A percentile compares a stretch with the other conserved stretches of the same genome.
Evolutionary conservation across 164 flowering plant species (phyloP).

Genomic region (Tetracentron sinense): DNA sequence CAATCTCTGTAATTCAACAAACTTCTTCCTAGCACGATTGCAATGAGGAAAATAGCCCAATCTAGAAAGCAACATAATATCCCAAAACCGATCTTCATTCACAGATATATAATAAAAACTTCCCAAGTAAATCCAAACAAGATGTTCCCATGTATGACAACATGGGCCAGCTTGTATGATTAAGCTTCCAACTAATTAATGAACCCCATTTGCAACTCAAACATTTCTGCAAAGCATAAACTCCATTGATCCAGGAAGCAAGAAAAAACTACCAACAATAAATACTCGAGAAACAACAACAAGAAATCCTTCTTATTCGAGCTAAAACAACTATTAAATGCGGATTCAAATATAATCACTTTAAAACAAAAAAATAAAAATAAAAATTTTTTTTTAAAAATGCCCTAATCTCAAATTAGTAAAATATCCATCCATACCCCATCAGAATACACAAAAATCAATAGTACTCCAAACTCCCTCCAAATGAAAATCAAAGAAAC

Average conservation of each 20-base stretch:
- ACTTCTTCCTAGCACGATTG: no score
- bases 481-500: neutral
- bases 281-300: neutral
- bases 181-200: no score
- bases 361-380: neutral
- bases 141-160: no score
- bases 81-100: no score
- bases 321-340: neutral
- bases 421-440: neutral
- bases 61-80: no score
- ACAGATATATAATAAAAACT: no score
- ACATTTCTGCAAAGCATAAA: neutral
- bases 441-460: neutral
- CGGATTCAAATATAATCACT: constrained; percentile 7
- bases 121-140: no score
- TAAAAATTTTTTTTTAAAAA: neutral
- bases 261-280: neutral
- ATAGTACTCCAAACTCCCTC: neutral
- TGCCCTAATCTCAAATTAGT: neutral
- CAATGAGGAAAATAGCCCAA: no score
- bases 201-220: no score
- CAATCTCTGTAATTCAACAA: no score
- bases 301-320: no score
- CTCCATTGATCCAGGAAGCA: neutral
- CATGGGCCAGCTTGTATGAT: no score